A percentile compares a stretch with the other conserved stretches of the same genome.
Evolutionary conservation across 78 protist genomes (phyloP).

Genomic region (Dictyostelium firmibasis): DNA sequence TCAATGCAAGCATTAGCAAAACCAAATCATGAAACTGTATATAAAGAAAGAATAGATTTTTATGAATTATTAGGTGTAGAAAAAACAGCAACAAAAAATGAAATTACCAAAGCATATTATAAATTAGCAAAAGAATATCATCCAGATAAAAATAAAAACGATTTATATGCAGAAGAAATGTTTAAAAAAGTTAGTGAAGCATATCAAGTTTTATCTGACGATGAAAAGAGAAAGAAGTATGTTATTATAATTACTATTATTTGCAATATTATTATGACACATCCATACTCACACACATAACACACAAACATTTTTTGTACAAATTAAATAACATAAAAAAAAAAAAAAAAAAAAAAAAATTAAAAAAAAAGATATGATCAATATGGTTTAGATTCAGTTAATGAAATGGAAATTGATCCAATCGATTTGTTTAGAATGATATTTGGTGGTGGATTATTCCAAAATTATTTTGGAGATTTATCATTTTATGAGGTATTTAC

Average conservation of each 20-base stretch:
- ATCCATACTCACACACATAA: too few species aligned
- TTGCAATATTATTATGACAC: too few species aligned
- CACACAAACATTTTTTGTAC: too few species aligned
- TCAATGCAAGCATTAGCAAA: constrained; percentile 31
- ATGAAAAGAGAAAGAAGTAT: constrained; percentile 47
- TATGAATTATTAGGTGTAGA: constrained; percentile 37
- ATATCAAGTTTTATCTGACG: constrained; percentile 52
- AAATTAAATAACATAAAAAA: too few species aligned
- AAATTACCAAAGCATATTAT: constrained; percentile 64
- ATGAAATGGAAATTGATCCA: constrained; percentile 44
- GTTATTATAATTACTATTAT: background rate
- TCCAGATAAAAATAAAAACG: constrained; percentile 69
- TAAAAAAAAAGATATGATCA: constrained; percentile 34
- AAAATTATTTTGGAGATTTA: constrained; percentile 70
- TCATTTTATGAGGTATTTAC: constrained; percentile 45
- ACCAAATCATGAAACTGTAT: background rate
- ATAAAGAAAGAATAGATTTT: constrained; percentile 13
- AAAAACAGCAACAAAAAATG: constrained; percentile 36
- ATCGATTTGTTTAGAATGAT: constrained; percentile 54
- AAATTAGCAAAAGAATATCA: constrained; percentile 73
- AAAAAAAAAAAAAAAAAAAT: too few species aligned
- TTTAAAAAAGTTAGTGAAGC: constrained; percentile 75
- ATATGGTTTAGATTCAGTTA: constrained; percentile 57
- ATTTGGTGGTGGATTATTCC: constrained; percentile 70
- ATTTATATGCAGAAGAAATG: constrained; percentile 76